Base-by-base conservation (phyloP, 371 early-diverging fungal species). In the Apophysomyces trapeziformis region DNA sequence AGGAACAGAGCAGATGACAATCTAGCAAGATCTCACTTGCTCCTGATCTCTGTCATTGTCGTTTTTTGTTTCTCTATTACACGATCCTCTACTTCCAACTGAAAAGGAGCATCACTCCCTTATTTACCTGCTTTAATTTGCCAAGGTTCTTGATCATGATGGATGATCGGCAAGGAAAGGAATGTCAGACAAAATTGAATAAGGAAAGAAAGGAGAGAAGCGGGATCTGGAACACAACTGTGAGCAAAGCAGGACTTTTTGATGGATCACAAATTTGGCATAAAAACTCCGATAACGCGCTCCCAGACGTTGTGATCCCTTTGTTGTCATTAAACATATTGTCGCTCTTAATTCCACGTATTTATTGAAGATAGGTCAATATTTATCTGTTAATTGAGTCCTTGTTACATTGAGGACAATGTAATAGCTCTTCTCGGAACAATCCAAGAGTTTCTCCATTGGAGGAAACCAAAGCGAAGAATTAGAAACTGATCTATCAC, bases 191-290 rank as follows among this genome's bases (percentile, higher is more conserved):
- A 50, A 50, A 50, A 50, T 21, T 50, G 4, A 50, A 50, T 50
- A 50, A 50, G 54, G 54, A 50, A 50, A 50, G 54, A 50, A 50
- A 50, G 21, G 54, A 50, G 54, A 21, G 54, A 50, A 50, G 54
- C 54, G 54, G 54, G 54, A 50, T 50, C 54, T 16, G 54, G 54
- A 50, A 50, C 54, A 50, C 18, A 50, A 50, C 54, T 21, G 41
- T 50, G 16, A 21, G 54, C 54, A 21, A 26, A 21, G 54, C 54
- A 50, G 54, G 54, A 50, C 21, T 50, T 50, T 50, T 50, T 47
- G 41, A 41, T 47, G n/a, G n/a, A n/a, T n/a, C 16, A 47, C n/a
- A 18, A n/a, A 18, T 26, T 26, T 2, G 32, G 32, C 32, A 26
- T 26, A 26, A 26, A 26, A 26, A 26, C 32, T 26, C 32, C 32